Base-by-base conservation (phyloP, 441 rosid genomes). In the Erodium trifolium region DNA sequence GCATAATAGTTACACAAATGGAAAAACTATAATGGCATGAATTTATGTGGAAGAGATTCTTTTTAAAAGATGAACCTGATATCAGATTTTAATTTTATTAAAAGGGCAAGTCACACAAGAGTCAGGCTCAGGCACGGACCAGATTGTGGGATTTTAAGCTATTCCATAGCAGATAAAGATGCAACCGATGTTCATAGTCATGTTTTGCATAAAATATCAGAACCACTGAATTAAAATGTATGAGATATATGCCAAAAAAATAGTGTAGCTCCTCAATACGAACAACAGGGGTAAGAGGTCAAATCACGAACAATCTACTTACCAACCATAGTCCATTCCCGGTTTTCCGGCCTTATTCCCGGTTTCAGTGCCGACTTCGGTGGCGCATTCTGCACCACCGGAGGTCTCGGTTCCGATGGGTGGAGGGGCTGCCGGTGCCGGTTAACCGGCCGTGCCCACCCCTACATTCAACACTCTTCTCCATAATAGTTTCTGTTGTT, bases 21-120 rank as follows among this genome's bases (percentile, higher is more conserved):
- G 68, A 74, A 69, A 70, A 63, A 12, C 18, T 41, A 65, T 18
- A 59, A 71, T 6, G 9, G 18, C 73, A 68, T 66, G n/a, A 72
- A 41, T 5, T 63, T 31, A 70, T 31, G 39, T 18, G 39, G 45
- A 71, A 51, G 14, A 55, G 34, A 67, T 60, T 41, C 49, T 16
- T 34, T 27, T 19, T 29, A 49, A 65, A 39, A 43, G 17, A 45
- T 13, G 65, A 27, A 23, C 51, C 45, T 13, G 16, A 23, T 55
- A 14, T 23, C 27, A 45, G 27, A 63, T 4, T 45, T 11, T 6
- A 63, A 63, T 4, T 45, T 11, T 6, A 63, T 3, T 64, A 13
- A 8, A 5, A 37, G 41, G 8, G 41, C 7, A 37, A 37, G 41
- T 37, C 41, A 37, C 8, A 41, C 2, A 41, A 7, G 45, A 41